Evolutionary conservation across 2,329 filamentous ascomycete species (phyloP).

Genomic region (Escovopsis sp.): DNA sequence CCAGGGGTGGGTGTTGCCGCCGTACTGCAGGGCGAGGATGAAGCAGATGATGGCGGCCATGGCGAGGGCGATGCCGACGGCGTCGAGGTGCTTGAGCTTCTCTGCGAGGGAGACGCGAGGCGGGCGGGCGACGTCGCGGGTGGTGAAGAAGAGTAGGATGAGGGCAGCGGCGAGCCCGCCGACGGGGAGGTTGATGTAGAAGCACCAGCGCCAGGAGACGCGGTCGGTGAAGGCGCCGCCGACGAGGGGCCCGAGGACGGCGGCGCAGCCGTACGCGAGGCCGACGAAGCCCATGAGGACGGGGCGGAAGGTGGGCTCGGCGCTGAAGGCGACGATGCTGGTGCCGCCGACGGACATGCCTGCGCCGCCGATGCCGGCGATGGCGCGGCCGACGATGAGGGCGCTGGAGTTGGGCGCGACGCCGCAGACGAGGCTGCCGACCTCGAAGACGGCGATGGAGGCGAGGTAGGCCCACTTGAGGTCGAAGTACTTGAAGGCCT

Average conservation of each 20-base stretch:
- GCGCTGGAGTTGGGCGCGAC: constrained; percentile 20
- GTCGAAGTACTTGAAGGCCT: constrained; percentile 30
- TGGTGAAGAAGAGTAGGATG: constrained; percentile 18
- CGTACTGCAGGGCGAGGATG: constrained; percentile 31
- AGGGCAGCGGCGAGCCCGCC: constrained; percentile 9
- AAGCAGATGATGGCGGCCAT: constrained; percentile 24
- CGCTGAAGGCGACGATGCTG: constrained; percentile 27
- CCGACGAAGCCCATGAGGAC: constrained; percentile 12
- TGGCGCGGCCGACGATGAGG: constrained; percentile 31
- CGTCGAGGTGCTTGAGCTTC: constrained; percentile 24
- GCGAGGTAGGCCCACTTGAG: constrained; percentile 29
- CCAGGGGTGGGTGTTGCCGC: constrained; percentile 24
- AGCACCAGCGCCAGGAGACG: constrained; percentile 16
- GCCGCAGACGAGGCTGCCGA: constrained; percentile 33
- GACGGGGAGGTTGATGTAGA: constrained; percentile 18
- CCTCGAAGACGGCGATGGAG: constrained; percentile 31
- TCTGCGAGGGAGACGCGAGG: constrained; percentile 16
- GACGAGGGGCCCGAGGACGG: constrained; percentile 12
- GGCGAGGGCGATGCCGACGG: constrained; percentile 15
- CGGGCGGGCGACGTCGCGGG: constrained; percentile 16
- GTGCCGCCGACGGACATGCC: constrained; percentile 28
- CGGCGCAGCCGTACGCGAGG: constrained; percentile 10
- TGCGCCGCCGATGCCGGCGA: constrained; percentile 27
- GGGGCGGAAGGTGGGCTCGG: constrained; percentile 10
- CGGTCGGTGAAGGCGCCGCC: constrained; percentile 13